A percentile compares a stretch with the other conserved stretches of the same genome.
Conservation (phyloP, 2,329 filamentous ascomycete genomes). For the Neofusicoccum laricinum region DNA sequence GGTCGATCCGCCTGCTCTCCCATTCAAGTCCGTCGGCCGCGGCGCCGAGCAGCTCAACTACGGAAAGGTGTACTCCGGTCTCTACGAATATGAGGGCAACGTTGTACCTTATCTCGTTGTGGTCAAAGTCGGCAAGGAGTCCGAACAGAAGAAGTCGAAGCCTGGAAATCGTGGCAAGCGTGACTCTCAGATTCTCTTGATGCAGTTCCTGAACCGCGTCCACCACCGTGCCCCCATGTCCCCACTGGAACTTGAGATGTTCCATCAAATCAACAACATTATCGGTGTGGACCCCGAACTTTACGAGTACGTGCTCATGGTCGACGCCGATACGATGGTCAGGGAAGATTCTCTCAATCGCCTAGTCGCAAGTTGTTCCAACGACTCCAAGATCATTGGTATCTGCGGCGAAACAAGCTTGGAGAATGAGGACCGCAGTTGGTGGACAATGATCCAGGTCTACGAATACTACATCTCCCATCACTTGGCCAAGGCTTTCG, state of each 20-base stretch:
- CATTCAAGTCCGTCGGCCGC: conserved; percentile 88
- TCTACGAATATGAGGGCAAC: conserved; percentile 97
- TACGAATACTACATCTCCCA: conserved; percentile 99
- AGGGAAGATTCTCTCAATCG: conserved; percentile 88
- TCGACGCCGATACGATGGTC: conserved; percentile 95
- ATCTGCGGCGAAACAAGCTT: conserved; percentile 96
- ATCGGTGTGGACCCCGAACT: conserved; percentile 97
- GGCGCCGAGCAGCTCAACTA: conserved; percentile 95
- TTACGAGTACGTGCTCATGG: conserved; percentile 96
- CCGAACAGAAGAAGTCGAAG: conserved; percentile 85
- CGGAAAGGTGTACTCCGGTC: conserved; percentile 95
- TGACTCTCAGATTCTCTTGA: conserved; percentile 91
- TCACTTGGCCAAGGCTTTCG: conserved; percentile 93
- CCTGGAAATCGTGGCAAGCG: conserved; percentile 98
- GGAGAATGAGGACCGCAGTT: conserved; percentile 90
- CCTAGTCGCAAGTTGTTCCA: conserved; percentile 85
- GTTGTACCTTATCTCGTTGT: conserved; percentile 95
- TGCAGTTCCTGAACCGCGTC: conserved; percentile 97
- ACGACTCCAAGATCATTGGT: conserved; percentile 93
- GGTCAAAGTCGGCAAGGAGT: conserved; percentile 96
- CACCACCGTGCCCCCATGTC: conserved; percentile 94
- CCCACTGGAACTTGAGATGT: conserved; percentile 94
- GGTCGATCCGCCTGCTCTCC: conserved; percentile 87
- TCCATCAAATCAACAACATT: conserved; percentile 98
- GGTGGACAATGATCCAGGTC: conserved; percentile 99